These are phyloP conservation scores for Excoecaria agallocha DNA, from an alignment of 345 rosid species.

Conservation along the genomic window DNA sequence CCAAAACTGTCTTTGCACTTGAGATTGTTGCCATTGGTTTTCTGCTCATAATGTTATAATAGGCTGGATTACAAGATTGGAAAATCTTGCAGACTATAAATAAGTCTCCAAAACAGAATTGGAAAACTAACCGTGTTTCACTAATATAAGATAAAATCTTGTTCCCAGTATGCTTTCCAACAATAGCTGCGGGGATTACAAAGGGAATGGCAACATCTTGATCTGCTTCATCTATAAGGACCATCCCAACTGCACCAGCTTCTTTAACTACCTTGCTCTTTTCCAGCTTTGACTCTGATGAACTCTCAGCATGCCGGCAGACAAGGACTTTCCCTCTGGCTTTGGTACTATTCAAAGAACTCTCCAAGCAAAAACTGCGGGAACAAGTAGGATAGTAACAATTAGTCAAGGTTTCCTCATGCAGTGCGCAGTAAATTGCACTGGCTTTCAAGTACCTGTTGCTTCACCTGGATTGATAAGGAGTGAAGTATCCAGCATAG, in stretches of 20 bases:
- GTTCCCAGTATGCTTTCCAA: constrained; percentile 42
- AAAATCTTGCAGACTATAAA: constrained; percentile 4
- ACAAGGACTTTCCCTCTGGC: constrained; percentile 51
- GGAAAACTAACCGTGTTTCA: constrained; percentile 36
- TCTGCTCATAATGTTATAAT: constrained; percentile 25
- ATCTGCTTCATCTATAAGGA: constrained; percentile 47
- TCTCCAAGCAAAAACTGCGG: constrained; percentile 47
- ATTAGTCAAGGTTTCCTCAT: constrained; percentile 17
- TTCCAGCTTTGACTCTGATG: constrained; percentile 48
- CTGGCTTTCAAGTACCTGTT: constrained; percentile 43
- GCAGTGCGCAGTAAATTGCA: constrained; percentile 9
- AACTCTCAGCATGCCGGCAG: constrained; percentile 52
- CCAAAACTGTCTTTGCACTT: constrained; percentile 45
- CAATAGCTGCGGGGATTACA: constrained; percentile 48
- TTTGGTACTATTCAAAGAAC: constrained; percentile 51
- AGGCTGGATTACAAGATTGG: constrained; percentile 19
- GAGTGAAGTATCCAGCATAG: constrained; percentile 54
- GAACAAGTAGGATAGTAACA: constrained; percentile 19
- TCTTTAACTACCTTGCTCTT: constrained; percentile 48
- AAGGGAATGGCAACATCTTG: constrained; percentile 53
- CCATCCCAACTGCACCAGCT: constrained; percentile 62
- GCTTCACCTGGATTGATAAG: constrained; percentile 73
- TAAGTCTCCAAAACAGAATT: constrained; percentile 7
- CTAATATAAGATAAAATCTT: constrained; percentile 43
- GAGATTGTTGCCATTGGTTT: constrained; percentile 40